phyloP scores from a whole-genome alignment of 1,284 basidiomycete species.

The Schizophyllum commune region DNA sequence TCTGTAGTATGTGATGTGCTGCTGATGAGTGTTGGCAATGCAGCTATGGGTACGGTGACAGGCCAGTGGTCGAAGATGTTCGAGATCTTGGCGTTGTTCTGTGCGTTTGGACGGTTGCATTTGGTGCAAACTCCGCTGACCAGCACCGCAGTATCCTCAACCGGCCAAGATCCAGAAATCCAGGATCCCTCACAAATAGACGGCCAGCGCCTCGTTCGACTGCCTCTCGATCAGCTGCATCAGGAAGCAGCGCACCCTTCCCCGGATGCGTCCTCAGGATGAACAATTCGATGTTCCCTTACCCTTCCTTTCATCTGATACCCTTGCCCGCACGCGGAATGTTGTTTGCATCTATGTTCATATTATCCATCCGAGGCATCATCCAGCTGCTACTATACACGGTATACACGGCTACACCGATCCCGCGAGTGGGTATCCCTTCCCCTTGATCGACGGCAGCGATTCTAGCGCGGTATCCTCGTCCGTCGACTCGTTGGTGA shows the following conservation, averaged over 20 bases:
- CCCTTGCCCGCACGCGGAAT: no score
- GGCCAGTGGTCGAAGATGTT: slow-evolving; percentile 81
- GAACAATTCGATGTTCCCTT: not conserved
- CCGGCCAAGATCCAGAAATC: not conserved
- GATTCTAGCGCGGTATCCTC: no score
- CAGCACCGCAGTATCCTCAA: not conserved
- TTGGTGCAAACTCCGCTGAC: not conserved
- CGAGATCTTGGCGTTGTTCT: slow-evolving; percentile 57
- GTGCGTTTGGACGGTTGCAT: slow-evolving; percentile 30
- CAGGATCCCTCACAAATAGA: not conserved
- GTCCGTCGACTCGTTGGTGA: no score
- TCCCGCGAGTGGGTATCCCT: no score
- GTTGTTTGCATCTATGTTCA: no score
- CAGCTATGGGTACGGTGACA: slow-evolving; percentile 69
- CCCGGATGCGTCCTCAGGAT: not conserved
- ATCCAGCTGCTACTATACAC: no score
- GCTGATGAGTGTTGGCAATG: slow-evolving; percentile 1
- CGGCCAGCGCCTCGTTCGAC: not conserved
- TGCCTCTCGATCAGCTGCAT: not conserved
- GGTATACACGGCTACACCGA: no score
- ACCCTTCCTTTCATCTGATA: not conserved
- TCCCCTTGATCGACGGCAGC: no score
- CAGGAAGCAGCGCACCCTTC: not conserved
- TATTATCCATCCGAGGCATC: no score
- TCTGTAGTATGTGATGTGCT: slow-evolving; percentile 4